phyloP scores from a whole-genome alignment of 2,329 filamentous ascomycete species.

The Pyrenophora seminiperda region DNA sequence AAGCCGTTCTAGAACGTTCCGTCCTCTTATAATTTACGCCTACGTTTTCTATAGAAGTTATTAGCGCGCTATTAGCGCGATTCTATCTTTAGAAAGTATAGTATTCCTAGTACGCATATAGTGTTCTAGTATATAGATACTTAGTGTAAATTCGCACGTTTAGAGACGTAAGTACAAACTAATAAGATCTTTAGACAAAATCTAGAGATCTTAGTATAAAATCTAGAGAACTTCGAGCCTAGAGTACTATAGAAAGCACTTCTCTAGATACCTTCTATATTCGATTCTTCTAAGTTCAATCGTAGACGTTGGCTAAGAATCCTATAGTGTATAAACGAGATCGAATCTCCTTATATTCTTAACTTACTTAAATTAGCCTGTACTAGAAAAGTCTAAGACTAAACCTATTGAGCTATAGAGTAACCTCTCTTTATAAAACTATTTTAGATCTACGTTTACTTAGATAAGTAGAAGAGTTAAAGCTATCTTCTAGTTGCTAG shows the following conservation, averaged over 20 bases:
- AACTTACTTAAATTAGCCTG: background rate
- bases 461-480: slow-evolving; percentile 5
- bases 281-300: too few relatives aligned
- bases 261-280: background rate
- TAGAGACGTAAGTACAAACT: slow-evolving; percentile 3
- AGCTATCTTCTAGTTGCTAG: slow-evolving; percentile 8
- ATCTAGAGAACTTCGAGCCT: slow-evolving; percentile 2
- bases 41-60: slow-evolving; percentile 9
- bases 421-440: slow-evolving; percentile 7
- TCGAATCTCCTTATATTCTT: slow-evolving; percentile 7
- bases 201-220: background rate
- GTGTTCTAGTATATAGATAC: background rate
- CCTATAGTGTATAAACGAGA: slow-evolving; percentile 9
- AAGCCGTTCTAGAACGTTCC: background rate
- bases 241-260: background rate
- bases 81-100: slow-evolving; percentile 2
- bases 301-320: slow-evolving; percentile 4
- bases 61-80: slow-evolving; percentile 4
- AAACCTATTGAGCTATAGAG: background rate
- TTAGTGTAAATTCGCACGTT: background rate
- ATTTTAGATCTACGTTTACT: slow-evolving; percentile 3
- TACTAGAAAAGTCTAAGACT: background rate
- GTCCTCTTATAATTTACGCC: slow-evolving; percentile 1
- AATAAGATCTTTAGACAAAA: background rate
- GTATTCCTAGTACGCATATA: background rate